Conservation (phyloP, 2,329 filamentous ascomycete species). For the Lecanicillium sp. region DNA sequence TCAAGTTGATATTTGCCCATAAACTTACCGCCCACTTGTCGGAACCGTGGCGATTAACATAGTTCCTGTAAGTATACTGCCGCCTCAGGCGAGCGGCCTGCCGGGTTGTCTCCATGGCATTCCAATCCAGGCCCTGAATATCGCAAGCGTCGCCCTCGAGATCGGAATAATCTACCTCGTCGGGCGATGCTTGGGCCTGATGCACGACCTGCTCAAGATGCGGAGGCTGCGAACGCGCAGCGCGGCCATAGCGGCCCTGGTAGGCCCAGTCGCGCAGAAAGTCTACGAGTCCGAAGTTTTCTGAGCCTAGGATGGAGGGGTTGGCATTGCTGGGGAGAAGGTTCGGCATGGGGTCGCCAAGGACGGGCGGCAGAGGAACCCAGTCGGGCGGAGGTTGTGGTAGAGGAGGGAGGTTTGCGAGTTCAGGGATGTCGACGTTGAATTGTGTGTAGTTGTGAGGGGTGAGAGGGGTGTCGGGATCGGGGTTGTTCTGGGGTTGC, state of each 20-base stretch:
- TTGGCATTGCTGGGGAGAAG: constrained; percentile 22
- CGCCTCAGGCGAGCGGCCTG: constrained; percentile 39
- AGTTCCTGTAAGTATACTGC: constrained; percentile 45
- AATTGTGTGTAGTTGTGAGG: neutral
- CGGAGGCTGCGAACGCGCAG: constrained; percentile 17
- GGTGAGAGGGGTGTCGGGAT: neutral
- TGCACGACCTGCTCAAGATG: constrained; percentile 23
- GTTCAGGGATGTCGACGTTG: neutral
- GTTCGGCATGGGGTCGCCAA: neutral
- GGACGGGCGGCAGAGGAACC: constrained; percentile 20
- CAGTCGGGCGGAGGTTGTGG: constrained; percentile 13
- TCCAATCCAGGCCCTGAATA: constrained; percentile 53
- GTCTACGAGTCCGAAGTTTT: constrained; percentile 39
- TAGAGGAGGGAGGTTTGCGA: constrained; percentile 9
- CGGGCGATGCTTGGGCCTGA: constrained; percentile 13
- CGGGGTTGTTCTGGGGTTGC: neutral
- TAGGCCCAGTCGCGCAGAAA: constrained; percentile 44
- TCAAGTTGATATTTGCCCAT: too few species aligned
- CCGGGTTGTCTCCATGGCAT: constrained; percentile 40
- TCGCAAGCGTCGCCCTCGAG: constrained; percentile 49
- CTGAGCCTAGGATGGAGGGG: constrained; percentile 32
- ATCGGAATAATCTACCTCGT: constrained; percentile 30
- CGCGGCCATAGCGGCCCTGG: constrained; percentile 17
- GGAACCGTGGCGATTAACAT: constrained; percentile 41
- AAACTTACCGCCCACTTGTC: constrained; percentile 41